phyloP scores from a whole-genome alignment of 352 stramenopile genomes.

The Globisporangium rhizosaccharum region DNA sequence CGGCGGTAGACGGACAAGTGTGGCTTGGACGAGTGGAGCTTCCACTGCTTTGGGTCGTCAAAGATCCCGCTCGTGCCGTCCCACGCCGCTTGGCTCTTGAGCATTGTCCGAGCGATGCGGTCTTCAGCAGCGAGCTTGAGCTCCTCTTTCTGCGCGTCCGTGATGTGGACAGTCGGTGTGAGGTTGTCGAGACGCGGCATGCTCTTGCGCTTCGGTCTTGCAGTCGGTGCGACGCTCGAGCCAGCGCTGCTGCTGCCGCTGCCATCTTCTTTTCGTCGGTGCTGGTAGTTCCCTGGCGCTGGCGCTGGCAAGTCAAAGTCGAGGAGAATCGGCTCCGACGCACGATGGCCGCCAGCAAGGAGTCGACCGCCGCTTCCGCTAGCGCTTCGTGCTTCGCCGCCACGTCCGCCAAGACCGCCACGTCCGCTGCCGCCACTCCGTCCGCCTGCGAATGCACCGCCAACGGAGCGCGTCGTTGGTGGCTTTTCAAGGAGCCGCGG shows the following conservation, averaged over 20 bases:
- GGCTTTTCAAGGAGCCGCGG: not conserved
- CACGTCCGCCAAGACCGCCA: not conserved
- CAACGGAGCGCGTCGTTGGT: slow-evolving; percentile 1
- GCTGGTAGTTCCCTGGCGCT: not conserved
- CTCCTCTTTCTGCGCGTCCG: slow-evolving; percentile 1
- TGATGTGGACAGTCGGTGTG: slow-evolving; percentile 7
- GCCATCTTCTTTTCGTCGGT: not conserved
- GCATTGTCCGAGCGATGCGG: slow-evolving; percentile 30
- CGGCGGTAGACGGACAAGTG: slow-evolving; percentile 43
- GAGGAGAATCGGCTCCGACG: slow-evolving; percentile 13
- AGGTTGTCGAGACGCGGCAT: slow-evolving; percentile 10
- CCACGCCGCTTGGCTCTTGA: slow-evolving; percentile 45
- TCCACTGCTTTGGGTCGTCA: slow-evolving; percentile 55
- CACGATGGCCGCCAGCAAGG: slow-evolving; percentile 4
- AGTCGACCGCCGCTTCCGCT: not conserved
- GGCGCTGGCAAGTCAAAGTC: slow-evolving; percentile 13
- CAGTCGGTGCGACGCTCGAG: not conserved
- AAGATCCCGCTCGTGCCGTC: slow-evolving; percentile 56
- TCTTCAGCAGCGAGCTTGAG: slow-evolving; percentile 20
- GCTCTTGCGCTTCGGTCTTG: slow-evolving; percentile 1
- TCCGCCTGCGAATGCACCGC: not conserved
- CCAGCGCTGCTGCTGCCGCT: not conserved
- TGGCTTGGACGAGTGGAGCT: slow-evolving; percentile 50
- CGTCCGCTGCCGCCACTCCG: not conserved
- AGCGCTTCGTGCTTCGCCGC: not conserved